phyloP scores from a whole-genome alignment of 352 stramenopile species.

The Pythium guiyangense region DNA sequence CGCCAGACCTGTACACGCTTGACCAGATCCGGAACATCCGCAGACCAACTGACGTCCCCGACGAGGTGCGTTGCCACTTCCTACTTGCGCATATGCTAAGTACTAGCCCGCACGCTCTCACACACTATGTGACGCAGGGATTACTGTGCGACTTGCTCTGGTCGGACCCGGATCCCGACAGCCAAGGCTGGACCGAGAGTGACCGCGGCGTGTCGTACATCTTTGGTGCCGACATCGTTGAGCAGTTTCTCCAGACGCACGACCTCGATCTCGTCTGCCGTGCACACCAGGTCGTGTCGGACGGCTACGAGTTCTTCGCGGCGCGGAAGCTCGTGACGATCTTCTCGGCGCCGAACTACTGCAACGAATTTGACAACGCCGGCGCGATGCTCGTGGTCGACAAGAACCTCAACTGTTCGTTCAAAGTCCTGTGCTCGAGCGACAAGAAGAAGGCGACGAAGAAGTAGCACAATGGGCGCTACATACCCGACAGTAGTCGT shows the following conservation, averaged over 20 bases:
- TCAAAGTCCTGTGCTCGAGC: constrained; percentile 78
- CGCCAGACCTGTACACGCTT: constrained; percentile 95
- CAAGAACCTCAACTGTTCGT: constrained; percentile 67
- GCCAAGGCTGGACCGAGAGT: constrained; percentile 94
- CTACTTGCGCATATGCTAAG: neutral
- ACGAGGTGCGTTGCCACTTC: constrained; percentile 28
- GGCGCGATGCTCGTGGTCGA: constrained; percentile 85
- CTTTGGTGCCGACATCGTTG: constrained; percentile 97
- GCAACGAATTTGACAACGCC: constrained; percentile 99
- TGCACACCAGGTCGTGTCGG: constrained; percentile 99
- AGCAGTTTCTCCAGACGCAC: constrained; percentile 95
- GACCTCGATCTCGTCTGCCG: constrained; percentile 98
- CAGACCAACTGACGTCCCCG: constrained; percentile 77
- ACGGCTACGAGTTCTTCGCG: constrained; percentile 99
- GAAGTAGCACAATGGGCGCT: constrained; percentile 10
- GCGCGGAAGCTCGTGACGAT: constrained; percentile 98
- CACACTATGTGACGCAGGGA: constrained; percentile 9
- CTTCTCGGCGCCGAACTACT: constrained; percentile 99
- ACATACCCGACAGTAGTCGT: too few species aligned
- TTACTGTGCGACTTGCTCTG: constrained; percentile 86
- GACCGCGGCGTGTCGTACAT: constrained; percentile 98
- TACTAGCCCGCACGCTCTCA: too few species aligned
- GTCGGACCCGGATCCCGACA: constrained; percentile 84
- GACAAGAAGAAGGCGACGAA: constrained; percentile 62
- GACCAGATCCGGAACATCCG: constrained; percentile 94